Conservation (phyloP, 306 rosid species). For the Quercus rubra region DNA sequence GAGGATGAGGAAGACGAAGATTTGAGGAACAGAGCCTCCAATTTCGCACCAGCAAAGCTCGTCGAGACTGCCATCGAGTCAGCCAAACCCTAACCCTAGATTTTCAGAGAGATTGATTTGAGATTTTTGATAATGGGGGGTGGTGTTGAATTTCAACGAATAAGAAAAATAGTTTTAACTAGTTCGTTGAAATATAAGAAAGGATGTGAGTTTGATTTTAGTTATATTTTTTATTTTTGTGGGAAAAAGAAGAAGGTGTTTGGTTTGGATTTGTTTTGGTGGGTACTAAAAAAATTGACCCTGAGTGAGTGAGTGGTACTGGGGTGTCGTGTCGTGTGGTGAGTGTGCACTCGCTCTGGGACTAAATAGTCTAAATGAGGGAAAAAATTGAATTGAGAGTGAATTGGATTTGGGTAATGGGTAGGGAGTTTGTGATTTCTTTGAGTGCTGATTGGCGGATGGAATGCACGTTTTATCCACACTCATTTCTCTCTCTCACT, state of each 20-base stretch:
- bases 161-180: too few species aligned
- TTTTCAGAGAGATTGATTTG: slow-evolving; percentile 2
- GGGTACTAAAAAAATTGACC: not conserved
- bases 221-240: too few species aligned
- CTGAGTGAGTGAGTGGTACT: too few species aligned
- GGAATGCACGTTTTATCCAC: slow-evolving; percentile 79
- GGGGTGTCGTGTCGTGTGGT: too few species aligned
- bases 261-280: not conserved
- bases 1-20: slow-evolving; percentile 28
- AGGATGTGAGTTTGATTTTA: not conserved
- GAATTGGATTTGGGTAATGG: not conserved
- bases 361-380: not conserved
- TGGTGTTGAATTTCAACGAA: not conserved
- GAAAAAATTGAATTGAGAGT: not conserved
- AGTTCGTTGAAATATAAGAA: not conserved
- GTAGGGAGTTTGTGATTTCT: slow-evolving; percentile 47
- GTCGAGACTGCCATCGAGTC: slow-evolving; percentile 53
- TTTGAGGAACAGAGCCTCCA: slow-evolving; percentile 43
- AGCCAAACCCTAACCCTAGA: slow-evolving; percentile 36
- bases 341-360: not conserved
- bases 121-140: not conserved
- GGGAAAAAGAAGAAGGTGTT: not conserved
- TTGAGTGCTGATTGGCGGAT: slow-evolving; percentile 60
- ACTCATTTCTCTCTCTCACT: slow-evolving; percentile 26
- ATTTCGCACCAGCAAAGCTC: slow-evolving; percentile 48